These are phyloP conservation scores for Xylaria arbuscula DNA, from an alignment of 2,329 filamentous ascomycete species.

Conservation along the genomic window DNA sequence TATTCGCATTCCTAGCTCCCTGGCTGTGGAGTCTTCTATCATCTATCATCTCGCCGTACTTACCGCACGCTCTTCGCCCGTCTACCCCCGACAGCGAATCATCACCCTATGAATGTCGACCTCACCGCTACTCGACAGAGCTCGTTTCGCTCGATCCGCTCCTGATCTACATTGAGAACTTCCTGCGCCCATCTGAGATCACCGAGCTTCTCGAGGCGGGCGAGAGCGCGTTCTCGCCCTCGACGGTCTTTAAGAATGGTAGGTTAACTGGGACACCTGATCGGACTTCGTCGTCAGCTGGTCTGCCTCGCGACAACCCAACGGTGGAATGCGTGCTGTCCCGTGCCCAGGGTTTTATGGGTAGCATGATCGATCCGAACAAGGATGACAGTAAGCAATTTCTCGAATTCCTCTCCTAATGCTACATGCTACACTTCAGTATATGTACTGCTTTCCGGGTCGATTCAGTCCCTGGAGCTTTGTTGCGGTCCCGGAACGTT, in stretches of 20 bases:
- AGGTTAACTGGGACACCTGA: slow-evolving; percentile 50
- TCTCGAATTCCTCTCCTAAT: neutral
- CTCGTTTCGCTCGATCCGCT: slow-evolving; percentile 57
- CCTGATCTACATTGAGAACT: slow-evolving; percentile 57
- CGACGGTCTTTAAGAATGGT: slow-evolving; percentile 53
- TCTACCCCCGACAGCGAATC: slow-evolving; percentile 10
- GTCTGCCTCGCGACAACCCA: slow-evolving; percentile 52
- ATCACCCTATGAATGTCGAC: slow-evolving; percentile 34
- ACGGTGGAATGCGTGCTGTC: slow-evolving; percentile 54
- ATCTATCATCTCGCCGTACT: slow-evolving; percentile 29
- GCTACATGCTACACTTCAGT: neutral
- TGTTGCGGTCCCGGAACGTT: neutral
- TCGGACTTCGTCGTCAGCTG: slow-evolving; percentile 56
- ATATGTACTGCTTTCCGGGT: neutral
- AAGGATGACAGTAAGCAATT: slow-evolving; percentile 52
- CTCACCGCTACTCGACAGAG: slow-evolving; percentile 53
- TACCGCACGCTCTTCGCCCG: slow-evolving; percentile 32
- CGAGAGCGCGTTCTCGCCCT: slow-evolving; percentile 53
- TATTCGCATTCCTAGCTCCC: slow-evolving; percentile 37
- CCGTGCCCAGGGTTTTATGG: slow-evolving; percentile 54
- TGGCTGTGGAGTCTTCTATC: slow-evolving; percentile 32
- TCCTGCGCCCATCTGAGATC: slow-evolving; percentile 53
- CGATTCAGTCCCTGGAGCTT: neutral
- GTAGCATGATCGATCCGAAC: slow-evolving; percentile 52
- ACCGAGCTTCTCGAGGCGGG: slow-evolving; percentile 51